Evolutionary conservation across 1,284 basidiomycete genomes (phyloP).

Genomic region (Sanghuangporus sanghuang): DNA sequence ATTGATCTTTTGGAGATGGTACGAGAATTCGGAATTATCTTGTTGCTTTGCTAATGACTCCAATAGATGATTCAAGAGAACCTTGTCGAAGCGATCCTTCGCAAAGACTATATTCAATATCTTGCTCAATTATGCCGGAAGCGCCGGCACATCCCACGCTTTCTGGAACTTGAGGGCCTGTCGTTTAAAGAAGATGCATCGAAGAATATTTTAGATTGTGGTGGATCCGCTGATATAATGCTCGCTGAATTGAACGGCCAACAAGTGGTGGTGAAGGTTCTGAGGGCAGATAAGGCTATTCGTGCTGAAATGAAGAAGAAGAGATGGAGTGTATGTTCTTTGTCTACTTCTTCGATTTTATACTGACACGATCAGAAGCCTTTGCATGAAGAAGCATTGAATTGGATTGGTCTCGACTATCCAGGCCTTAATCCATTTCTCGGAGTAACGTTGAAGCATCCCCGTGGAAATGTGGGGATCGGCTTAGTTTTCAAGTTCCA

Average conservation of each 20-base stretch:
- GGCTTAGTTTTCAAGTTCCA: slow-evolving; percentile 12
- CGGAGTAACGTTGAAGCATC: slow-evolving; percentile 8
- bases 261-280: slow-evolving; percentile 8
- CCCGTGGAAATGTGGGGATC: background rate
- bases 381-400: slow-evolving; percentile 11
- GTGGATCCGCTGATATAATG: slow-evolving; percentile 10
- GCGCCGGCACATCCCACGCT: background rate
- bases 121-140: slow-evolving; percentile 1
- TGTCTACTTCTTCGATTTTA: background rate
- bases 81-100: slow-evolving; percentile 3
- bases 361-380: background rate
- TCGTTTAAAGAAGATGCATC: background rate
- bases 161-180: background rate
- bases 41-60: background rate
- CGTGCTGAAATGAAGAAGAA: background rate
- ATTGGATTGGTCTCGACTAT: slow-evolving; percentile 8
- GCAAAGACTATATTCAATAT: slow-evolving; percentile 1
- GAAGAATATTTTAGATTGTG: background rate
- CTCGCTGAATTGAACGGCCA: background rate
- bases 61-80: slow-evolving; percentile 6
- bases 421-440: slow-evolving; percentile 10
- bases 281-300: slow-evolving; percentile 1
- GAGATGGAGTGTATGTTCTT: slow-evolving; percentile 7
- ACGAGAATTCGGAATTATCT: background rate
- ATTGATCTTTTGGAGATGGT: slow-evolving; percentile 8